Percentiles rank a stretch among this genome's conserved stretches.
phyloP scores from a whole-genome alignment of 495 filamentous ascomycete species.

The Penicillium salamii region DNA sequence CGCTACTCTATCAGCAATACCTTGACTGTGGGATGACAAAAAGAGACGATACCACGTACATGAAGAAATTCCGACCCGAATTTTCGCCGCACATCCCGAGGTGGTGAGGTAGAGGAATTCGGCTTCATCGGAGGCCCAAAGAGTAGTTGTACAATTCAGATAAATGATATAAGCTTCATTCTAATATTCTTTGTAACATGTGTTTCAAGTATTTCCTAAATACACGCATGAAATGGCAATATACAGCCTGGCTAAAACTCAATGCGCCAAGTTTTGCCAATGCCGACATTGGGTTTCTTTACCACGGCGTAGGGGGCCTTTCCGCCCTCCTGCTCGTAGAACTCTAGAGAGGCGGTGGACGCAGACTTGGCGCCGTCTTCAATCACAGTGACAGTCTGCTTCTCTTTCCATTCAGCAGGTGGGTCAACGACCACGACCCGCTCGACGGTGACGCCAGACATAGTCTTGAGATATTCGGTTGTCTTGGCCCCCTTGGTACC shows the following conservation, averaged over 20 bases:
- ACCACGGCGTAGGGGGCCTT: constrained; percentile 79
- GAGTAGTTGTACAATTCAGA: no score
- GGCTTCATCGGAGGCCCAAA: no score
- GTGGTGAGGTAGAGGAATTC: background rate
- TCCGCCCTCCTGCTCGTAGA: constrained; percentile 52
- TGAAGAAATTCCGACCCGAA: background rate
- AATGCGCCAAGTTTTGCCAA: constrained; percentile 82
- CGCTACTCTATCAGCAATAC: background rate
- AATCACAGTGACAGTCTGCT: constrained; percentile 63
- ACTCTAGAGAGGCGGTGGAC: constrained; percentile 55
- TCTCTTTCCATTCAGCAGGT: constrained; percentile 65
- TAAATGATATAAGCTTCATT: no score
- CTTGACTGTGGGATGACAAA: constrained; percentile 3
- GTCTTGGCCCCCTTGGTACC: constrained; percentile 59
- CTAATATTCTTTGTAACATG: background rate
- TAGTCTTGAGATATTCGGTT: constrained; percentile 69
- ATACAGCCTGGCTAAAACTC: constrained; percentile 46
- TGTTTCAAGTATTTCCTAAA: constrained; percentile 15
- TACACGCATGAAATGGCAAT: constrained; percentile 4
- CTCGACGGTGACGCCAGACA: constrained; percentile 76
- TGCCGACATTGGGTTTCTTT: constrained; percentile 69
- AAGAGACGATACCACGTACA: background rate
- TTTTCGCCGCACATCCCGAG: background rate
- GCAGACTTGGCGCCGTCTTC: constrained; percentile 64
- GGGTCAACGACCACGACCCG: constrained; percentile 79